phyloP scores from a whole-genome alignment of 306 rosid species.

The Purshia tridentata region DNA sequence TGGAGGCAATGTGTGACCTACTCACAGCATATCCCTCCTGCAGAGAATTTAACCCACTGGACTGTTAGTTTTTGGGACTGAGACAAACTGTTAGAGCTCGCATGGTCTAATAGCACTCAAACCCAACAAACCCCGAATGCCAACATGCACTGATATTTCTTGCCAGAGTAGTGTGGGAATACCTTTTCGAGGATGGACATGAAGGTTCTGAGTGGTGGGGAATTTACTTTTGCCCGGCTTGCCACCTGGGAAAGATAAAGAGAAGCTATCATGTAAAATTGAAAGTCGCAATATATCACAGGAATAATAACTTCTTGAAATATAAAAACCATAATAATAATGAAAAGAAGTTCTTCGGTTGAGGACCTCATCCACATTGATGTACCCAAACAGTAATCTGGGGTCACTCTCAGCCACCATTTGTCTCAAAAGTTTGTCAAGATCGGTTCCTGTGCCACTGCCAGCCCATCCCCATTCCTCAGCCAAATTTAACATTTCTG shows the following conservation, averaged over 20 bases:
- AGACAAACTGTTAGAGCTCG: background rate
- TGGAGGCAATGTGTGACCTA: conserved; percentile 80
- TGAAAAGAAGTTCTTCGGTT: conserved; percentile 4
- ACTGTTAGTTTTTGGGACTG: background rate
- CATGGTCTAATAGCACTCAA: background rate
- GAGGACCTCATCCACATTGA: conserved; percentile 86
- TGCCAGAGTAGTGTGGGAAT: background rate
- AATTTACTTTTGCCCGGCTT: conserved; percentile 82
- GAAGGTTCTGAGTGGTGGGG: conserved; percentile 66
- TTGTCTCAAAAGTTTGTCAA: conserved; percentile 65
- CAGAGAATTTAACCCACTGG: conserved; percentile 16
- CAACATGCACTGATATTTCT: background rate
- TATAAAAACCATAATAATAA: conserved; percentile 3
- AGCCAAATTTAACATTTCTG: conserved; percentile 71
- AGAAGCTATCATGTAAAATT: background rate
- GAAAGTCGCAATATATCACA: background rate
- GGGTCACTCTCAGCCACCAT: conserved; percentile 95
- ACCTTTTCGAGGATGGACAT: conserved; percentile 71
- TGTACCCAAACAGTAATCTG: conserved; percentile 73
- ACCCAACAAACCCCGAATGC: background rate
- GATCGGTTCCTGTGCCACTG: conserved; percentile 53
- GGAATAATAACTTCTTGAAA: conserved; percentile 14
- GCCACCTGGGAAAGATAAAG: conserved; percentile 56
- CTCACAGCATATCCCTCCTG: conserved; percentile 87
- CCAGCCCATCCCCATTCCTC: conserved; percentile 81